Percentiles rank a stretch among this genome's conserved stretches.
Evolutionary conservation across 805 yeast genomes (phyloP).

Genomic region (Jamesozyma gamospora): DNA sequence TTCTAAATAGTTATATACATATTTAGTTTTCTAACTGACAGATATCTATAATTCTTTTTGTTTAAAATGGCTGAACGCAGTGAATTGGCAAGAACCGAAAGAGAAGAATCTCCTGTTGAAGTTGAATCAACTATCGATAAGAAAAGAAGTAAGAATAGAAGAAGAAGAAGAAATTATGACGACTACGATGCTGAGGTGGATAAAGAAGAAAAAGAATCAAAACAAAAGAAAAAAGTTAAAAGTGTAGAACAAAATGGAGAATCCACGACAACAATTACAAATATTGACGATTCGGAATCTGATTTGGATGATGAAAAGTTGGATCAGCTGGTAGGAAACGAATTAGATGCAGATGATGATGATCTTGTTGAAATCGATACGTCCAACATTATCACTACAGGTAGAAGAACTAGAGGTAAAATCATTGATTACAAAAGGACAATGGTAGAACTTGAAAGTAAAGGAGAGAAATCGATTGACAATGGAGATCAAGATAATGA

Average conservation of each 20-base stretch:
- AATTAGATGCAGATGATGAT: constrained; percentile 59
- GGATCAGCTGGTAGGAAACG: constrained; percentile 37
- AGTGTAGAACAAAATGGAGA: constrained; percentile 10
- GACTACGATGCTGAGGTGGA: constrained; percentile 56
- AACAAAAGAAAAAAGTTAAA: constrained; percentile 26
- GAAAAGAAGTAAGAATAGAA: constrained; percentile 6
- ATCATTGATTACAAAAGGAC: constrained; percentile 79
- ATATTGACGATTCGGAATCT: constrained; percentile 34
- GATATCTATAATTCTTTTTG: no score
- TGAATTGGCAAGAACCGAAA: background rate
- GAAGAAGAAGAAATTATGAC: constrained; percentile 44
- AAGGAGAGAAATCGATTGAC: constrained; percentile 35
- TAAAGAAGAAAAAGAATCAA: constrained; percentile 37
- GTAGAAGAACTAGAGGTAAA: constrained; percentile 85
- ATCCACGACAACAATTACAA: constrained; percentile 7
- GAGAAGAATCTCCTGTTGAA: constrained; percentile 6
- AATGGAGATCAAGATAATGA: constrained; percentile 39
- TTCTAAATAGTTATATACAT: no score
- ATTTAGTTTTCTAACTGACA: no score
- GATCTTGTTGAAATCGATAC: constrained; percentile 72
- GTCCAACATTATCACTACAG: constrained; percentile 71
- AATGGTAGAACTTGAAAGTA: constrained; percentile 53
- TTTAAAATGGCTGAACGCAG: background rate
- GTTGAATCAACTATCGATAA: background rate
- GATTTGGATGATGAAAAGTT: constrained; percentile 46